phyloP scores from a whole-genome alignment of 2,329 filamentous ascomycete genomes.

The Juglanconis oblonga region DNA sequence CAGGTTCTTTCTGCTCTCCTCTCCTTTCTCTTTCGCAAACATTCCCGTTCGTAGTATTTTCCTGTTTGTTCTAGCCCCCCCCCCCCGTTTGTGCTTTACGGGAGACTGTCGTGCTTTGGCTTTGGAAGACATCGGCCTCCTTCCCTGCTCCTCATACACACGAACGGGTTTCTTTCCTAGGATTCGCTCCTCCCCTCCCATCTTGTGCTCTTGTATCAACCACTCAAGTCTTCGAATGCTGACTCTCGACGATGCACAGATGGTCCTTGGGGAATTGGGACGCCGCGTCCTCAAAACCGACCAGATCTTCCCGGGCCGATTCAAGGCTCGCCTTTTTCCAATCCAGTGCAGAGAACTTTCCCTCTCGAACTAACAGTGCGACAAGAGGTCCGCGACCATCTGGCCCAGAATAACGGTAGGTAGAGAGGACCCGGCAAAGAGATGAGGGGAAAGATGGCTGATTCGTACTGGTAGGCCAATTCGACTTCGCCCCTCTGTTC shows the following conservation, averaged over 20 bases:
- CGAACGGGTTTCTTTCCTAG: not conserved
- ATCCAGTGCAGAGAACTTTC: not conserved
- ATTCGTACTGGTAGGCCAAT: not conserved
- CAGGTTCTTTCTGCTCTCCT: not conserved
- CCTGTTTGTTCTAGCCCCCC: no score
- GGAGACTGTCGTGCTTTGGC: no score
- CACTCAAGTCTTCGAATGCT: not conserved
- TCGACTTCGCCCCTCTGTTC: not conserved
- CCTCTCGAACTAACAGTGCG: not conserved
- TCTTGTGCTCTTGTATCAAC: not conserved
- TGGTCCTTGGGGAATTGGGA: conserved; percentile 2
- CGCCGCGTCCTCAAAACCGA: not conserved
- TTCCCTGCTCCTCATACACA: not conserved
- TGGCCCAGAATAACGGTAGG: not conserved
- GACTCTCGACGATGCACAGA: not conserved
- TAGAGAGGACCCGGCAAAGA: no score
- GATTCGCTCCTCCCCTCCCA: not conserved
- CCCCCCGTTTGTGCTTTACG: no score
- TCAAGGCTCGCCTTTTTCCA: not conserved
- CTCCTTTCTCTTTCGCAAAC: not conserved
- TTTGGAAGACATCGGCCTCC: not conserved
- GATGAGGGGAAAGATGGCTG: no score
- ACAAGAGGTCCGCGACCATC: not conserved
- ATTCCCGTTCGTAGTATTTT: not conserved
- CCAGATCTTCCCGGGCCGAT: conserved; percentile 3